Conservation (phyloP, 495 filamentous ascomycete genomes). For the Cercophora sp. region DNA sequence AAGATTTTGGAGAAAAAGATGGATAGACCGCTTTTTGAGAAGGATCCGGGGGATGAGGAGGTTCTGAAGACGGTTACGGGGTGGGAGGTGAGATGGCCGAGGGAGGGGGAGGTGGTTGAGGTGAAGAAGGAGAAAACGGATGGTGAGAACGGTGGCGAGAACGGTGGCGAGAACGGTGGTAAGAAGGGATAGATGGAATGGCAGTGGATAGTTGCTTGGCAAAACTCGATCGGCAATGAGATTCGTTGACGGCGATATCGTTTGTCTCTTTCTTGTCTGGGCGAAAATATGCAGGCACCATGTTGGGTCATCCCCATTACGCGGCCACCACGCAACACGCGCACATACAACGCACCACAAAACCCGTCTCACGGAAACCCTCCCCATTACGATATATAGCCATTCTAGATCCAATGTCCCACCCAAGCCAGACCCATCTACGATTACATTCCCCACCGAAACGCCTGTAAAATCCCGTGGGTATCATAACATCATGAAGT, state of each 20-base stretch:
- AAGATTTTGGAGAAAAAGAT: conserved; percentile 77
- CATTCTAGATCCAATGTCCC: too few species aligned
- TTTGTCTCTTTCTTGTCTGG: too few species aligned
- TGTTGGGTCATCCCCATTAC: too few species aligned
- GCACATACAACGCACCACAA: too few species aligned
- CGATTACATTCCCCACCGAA: too few species aligned
- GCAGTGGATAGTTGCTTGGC: background rate
- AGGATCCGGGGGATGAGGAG: conserved; percentile 75
- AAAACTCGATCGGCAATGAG: background rate
- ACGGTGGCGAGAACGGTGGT: background rate
- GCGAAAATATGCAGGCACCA: too few species aligned
- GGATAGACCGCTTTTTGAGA: conserved; percentile 82
- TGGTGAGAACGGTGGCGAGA: conserved; percentile 35
- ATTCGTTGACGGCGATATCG: background rate
- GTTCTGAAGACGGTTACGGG: conserved; percentile 78
- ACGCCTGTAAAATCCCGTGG: too few species aligned
- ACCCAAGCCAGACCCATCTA: too few species aligned
- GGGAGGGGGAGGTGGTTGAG: conserved; percentile 5
- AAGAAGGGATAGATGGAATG: background rate
- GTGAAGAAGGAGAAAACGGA: conserved; percentile 23
- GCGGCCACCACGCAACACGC: conserved; percentile 3
- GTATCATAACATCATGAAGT: too few species aligned
- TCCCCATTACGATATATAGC: too few species aligned
- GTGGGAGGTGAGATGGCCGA: conserved; percentile 59
- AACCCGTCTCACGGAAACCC: too few species aligned